These are phyloP conservation scores for Megacollybia marginata DNA, from an alignment of 768 basidiomycete species.

Conservation along the genomic window DNA sequence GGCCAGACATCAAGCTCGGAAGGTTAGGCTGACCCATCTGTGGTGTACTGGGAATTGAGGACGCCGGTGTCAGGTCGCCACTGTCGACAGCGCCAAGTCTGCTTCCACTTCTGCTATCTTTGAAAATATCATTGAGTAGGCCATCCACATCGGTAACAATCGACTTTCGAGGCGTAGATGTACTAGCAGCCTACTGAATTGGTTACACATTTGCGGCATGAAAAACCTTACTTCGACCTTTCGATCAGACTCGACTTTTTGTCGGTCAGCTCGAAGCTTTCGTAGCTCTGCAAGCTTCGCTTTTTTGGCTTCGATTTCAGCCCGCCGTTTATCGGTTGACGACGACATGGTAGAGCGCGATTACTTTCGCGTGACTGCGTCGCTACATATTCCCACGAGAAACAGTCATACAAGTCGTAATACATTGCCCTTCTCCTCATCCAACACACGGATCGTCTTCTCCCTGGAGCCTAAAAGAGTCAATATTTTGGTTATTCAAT, in stretches of 20 bases:
- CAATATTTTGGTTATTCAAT: no score
- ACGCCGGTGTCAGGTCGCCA: slow-evolving; percentile 59
- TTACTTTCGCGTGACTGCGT: no score
- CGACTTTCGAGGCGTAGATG: slow-evolving; percentile 28
- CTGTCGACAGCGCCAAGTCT: slow-evolving; percentile 37
- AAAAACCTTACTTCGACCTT: slow-evolving; percentile 29
- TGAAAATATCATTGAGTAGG: slow-evolving; percentile 54
- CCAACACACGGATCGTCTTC: no score
- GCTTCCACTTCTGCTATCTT: slow-evolving; percentile 31
- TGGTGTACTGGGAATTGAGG: slow-evolving; percentile 70
- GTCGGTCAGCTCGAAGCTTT: slow-evolving; percentile 63
- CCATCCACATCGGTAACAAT: slow-evolving; percentile 56
- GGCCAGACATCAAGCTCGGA: slow-evolving; percentile 37
- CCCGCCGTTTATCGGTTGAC: slow-evolving; percentile 54
- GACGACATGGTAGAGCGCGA: slow-evolving; percentile 2
- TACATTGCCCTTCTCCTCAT: no score
- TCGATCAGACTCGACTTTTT: slow-evolving; percentile 44
- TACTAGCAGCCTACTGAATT: slow-evolving; percentile 24
- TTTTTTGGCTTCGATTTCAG: slow-evolving; percentile 88
- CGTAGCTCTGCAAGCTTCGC: slow-evolving; percentile 82
- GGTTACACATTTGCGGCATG: slow-evolving; percentile 1
- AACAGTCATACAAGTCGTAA: no score
- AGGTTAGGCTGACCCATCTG: slow-evolving; percentile 32
- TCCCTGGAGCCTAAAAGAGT: no score
- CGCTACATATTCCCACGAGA: no score